phyloP scores from a whole-genome alignment of 805 yeast genomes.

The Grigorovia transvaalensis region DNA sequence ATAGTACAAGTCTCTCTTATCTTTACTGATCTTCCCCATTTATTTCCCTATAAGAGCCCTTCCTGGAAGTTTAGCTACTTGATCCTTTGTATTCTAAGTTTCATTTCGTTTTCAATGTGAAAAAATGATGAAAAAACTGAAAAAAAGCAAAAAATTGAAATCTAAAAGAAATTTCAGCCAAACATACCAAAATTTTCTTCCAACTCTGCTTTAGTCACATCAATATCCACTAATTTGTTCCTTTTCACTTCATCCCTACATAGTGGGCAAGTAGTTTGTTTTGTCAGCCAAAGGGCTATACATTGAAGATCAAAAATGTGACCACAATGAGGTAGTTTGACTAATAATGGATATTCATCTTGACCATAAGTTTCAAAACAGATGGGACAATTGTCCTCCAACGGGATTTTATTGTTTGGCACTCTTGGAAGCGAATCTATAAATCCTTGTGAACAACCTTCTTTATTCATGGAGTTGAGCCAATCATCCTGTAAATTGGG shows the following conservation, averaged over 20 bases:
- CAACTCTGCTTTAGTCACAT: slow-evolving; percentile 45
- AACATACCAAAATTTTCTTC: slow-evolving; percentile 76
- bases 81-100: neutral
- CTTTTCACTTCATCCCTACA: slow-evolving; percentile 65
- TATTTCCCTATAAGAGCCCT: neutral
- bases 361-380: slow-evolving; percentile 65
- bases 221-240: slow-evolving; percentile 29
- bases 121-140: neutral
- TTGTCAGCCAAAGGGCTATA: slow-evolving; percentile 77
- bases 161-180: slow-evolving; percentile 34
- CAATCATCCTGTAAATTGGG: slow-evolving; percentile 22
- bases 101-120: neutral
- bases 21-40: slow-evolving; percentile 94
- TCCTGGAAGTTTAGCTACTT: neutral
- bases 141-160: neutral
- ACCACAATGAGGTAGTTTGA: slow-evolving; percentile 60
- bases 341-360: slow-evolving; percentile 73
- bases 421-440: slow-evolving; percentile 74
- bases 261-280: slow-evolving; percentile 71
- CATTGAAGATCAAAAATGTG: slow-evolving; percentile 87
- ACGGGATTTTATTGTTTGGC: slow-evolving; percentile 31
- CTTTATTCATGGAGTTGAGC: slow-evolving; percentile 15
- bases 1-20: slow-evolving; percentile 84
- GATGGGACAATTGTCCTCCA: slow-evolving; percentile 66
- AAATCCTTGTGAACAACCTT: slow-evolving; percentile 58